phyloP scores from a whole-genome alignment of 2,329 filamentous ascomycete genomes.

The Colletotrichum incanum region DNA sequence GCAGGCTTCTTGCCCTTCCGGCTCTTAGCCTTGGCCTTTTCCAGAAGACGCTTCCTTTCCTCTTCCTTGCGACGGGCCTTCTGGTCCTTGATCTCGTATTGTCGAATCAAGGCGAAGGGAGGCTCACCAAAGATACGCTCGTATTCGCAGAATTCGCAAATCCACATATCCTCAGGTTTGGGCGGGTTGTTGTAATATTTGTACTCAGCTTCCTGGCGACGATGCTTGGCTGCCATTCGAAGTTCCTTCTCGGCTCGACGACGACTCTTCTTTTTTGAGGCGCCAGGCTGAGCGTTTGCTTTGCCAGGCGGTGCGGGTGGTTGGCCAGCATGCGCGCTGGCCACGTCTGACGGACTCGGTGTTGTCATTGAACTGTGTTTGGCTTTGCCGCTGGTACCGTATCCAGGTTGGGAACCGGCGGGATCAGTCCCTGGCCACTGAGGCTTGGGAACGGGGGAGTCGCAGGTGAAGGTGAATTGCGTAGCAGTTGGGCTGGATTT shows the following conservation, averaged over 20 bases:
- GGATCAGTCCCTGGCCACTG: slow-evolving; percentile 77
- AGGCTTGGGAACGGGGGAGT: slow-evolving; percentile 87
- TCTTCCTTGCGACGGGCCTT: slow-evolving; percentile 86
- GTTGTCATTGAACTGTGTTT: slow-evolving; percentile 45
- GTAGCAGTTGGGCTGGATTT: slow-evolving; percentile 80
- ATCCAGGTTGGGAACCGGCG: slow-evolving; percentile 49
- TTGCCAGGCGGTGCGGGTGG: slow-evolving; percentile 52
- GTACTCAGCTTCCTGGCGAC: slow-evolving; percentile 83
- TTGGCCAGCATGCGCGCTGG: slow-evolving; percentile 11
- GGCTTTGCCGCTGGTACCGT: slow-evolving; percentile 46
- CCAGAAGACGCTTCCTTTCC: slow-evolving; percentile 87
- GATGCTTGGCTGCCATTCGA: slow-evolving; percentile 80
- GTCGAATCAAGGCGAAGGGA: slow-evolving; percentile 86
- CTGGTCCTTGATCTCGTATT: slow-evolving; percentile 95
- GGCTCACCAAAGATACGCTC: slow-evolving; percentile 94
- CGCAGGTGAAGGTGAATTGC: slow-evolving; percentile 97
- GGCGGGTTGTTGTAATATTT: slow-evolving; percentile 84
- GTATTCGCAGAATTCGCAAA: slow-evolving; percentile 99
- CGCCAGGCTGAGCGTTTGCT: slow-evolving; percentile 54
- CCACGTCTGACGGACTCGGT: slow-evolving; percentile 37
- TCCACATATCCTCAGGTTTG: slow-evolving; percentile 83
- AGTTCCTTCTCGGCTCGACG: slow-evolving; percentile 81
- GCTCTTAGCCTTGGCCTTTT: slow-evolving; percentile 95
- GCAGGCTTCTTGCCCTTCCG: slow-evolving; percentile 88
- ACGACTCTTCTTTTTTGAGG: slow-evolving; percentile 74